Percentiles rank a stretch among this genome's conserved stretches.
Evolutionary conservation across 495 filamentous ascomycete genomes (phyloP).

Genomic region (Chaetomium tenue): DNA sequence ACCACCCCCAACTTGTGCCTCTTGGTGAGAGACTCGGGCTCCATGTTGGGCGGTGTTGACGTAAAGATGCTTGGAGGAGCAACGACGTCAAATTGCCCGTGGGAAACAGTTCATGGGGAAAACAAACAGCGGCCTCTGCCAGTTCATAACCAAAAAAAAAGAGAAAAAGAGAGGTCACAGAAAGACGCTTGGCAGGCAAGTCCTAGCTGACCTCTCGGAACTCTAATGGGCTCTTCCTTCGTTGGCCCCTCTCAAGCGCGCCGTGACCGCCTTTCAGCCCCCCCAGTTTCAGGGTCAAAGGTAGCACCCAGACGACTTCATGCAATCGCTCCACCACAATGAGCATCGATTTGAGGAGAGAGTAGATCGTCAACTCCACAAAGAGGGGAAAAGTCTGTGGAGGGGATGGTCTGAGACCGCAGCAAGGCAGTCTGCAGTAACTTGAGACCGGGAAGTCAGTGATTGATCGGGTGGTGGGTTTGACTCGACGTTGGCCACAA

Average conservation of each 20-base stretch:
- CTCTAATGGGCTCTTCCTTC: background rate
- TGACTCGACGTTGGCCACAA: slow-evolving; percentile 1
- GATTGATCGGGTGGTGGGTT: too few species aligned
- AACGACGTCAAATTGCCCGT: background rate
- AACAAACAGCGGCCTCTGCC: background rate
- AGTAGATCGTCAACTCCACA: slow-evolving; percentile 18
- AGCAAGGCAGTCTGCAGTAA: background rate
- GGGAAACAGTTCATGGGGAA: background rate
- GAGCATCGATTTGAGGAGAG: slow-evolving; percentile 13
- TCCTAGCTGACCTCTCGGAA: background rate
- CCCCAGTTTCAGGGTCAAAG: slow-evolving; percentile 1
- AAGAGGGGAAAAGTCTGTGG: slow-evolving; percentile 1
- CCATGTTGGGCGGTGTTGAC: slow-evolving; percentile 29
- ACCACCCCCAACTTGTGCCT: slow-evolving; percentile 66
- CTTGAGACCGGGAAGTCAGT: background rate
- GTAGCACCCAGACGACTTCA: background rate
- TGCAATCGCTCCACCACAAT: slow-evolving; percentile 15
- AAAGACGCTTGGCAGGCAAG: background rate
- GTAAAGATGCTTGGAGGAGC: background rate
- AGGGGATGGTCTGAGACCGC: background rate
- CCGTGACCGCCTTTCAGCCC: slow-evolving; percentile 12
- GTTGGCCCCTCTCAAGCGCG: background rate
- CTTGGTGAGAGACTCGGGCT: slow-evolving; percentile 35
- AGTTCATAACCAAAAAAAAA: slow-evolving; percentile 6
- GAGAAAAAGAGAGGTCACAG: background rate